Conservation (phyloP, 257 asterid genomes). For the Agastache rugosa region DNA sequence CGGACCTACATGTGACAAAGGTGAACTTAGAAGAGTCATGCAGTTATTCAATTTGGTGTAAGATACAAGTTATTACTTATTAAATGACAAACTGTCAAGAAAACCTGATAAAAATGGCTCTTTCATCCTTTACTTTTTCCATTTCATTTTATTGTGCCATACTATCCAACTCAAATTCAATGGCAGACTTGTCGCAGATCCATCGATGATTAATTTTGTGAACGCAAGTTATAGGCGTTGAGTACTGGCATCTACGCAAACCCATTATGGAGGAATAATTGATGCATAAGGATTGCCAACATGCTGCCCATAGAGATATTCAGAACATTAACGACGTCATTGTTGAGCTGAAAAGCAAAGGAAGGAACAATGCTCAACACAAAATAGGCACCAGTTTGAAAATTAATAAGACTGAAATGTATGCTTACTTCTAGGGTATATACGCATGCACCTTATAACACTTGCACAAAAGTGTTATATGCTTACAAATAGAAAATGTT, state of each 20-base stretch:
- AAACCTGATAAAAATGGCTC: background rate
- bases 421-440: background rate
- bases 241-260: background rate
- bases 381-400: background rate
- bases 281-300: slow-evolving; percentile 78
- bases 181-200: background rate
- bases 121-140: background rate
- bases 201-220: background rate
- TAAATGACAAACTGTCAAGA: background rate
- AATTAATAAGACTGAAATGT: background rate
- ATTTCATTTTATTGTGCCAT: background rate
- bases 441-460: background rate
- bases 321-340: slow-evolving; percentile 81
- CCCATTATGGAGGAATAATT: slow-evolving; percentile 36
- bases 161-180: background rate
- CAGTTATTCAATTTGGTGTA: background rate
- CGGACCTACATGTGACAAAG: background rate
- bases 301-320: slow-evolving; percentile 88
- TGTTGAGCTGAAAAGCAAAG: slow-evolving; percentile 56
- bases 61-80: background rate
- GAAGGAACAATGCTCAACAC: background rate
- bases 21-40: background rate
- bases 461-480: background rate
- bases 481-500: background rate
- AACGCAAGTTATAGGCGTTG: background rate